phyloP scores from a whole-genome alignment of 768 basidiomycete genomes.

The Pholiota microspora region DNA sequence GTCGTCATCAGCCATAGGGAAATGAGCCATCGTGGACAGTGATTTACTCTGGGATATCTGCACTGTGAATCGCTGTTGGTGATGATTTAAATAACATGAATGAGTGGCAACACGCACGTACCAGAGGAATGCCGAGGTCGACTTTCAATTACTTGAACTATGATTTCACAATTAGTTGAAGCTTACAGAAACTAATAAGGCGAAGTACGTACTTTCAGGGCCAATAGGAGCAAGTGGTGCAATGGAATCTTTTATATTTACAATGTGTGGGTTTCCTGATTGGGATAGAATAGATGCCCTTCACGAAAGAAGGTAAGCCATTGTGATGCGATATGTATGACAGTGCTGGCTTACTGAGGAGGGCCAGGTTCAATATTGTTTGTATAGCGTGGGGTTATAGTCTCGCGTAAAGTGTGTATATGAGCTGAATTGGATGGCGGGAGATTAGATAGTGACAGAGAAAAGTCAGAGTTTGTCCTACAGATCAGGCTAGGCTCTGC shows the following conservation, averaged over 20 bases:
- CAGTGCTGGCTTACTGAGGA: neutral
- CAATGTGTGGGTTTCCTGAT: too few species aligned
- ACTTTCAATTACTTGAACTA: neutral
- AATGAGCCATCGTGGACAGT: neutral
- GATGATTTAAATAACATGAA: too few species aligned
- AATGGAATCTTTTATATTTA: too few species aligned
- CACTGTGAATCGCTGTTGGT: too few species aligned
- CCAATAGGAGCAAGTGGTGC: neutral
- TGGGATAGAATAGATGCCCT: neutral
- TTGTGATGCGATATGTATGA: neutral
- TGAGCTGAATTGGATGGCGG: neutral
- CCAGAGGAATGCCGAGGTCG: neutral
- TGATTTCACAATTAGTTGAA: neutral
- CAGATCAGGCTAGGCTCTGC: conserved; percentile 28
- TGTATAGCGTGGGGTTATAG: neutral
- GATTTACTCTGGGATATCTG: too few species aligned
- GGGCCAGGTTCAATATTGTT: neutral
- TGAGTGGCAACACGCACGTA: too few species aligned
- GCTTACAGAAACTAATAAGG: neutral
- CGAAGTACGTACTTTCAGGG: neutral
- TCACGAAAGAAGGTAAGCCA: neutral
- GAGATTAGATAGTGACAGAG: neutral
- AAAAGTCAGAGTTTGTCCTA: conserved; percentile 23
- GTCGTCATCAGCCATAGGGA: neutral
- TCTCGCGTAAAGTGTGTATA: neutral